These are phyloP conservation scores for Haplosporangium gracile DNA, from an alignment of 192 early-diverging fungal genomes.

Conservation along the genomic window DNA sequence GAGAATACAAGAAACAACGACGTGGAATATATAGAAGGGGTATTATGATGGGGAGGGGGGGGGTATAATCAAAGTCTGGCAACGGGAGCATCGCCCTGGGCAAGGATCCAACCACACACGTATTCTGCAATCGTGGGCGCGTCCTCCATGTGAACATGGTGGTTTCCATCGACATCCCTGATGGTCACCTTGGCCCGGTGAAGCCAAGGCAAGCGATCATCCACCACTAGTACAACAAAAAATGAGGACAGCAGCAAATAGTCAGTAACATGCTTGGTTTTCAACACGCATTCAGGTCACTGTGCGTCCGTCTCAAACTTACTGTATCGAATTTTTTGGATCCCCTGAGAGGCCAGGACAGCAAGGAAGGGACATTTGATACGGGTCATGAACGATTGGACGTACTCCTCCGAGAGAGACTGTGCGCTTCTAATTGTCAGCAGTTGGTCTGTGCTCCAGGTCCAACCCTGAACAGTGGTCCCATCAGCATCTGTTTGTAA, in stretches of 20 bases:
- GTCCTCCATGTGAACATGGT: slow-evolving; percentile 49
- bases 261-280: not conserved
- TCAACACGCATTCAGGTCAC: not conserved
- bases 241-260: not conserved
- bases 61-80: slow-evolving; percentile 20
- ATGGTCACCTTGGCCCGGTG: slow-evolving; percentile 14
- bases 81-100: slow-evolving; percentile 13
- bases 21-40: too few relatives aligned
- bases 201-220: slow-evolving; percentile 23
- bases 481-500: slow-evolving; percentile 25
- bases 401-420: slow-evolving; percentile 37
- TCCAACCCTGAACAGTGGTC: slow-evolving; percentile 24
- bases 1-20: too few relatives aligned
- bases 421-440: slow-evolving; percentile 48
- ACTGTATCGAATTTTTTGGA: not conserved
- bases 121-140: slow-evolving; percentile 22
- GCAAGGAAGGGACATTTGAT: slow-evolving; percentile 34
- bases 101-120: slow-evolving; percentile 31
- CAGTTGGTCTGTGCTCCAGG: slow-evolving; percentile 48
- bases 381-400: slow-evolving; percentile 36
- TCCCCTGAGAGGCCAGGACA: slow-evolving; percentile 29
- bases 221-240: slow-evolving; percentile 1
- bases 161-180: slow-evolving; percentile 23
- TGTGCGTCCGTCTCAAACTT: not conserved
- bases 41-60: too few relatives aligned